phyloP scores from a whole-genome alignment of 164 flowering plant genomes.

The Stephania japonica region DNA sequence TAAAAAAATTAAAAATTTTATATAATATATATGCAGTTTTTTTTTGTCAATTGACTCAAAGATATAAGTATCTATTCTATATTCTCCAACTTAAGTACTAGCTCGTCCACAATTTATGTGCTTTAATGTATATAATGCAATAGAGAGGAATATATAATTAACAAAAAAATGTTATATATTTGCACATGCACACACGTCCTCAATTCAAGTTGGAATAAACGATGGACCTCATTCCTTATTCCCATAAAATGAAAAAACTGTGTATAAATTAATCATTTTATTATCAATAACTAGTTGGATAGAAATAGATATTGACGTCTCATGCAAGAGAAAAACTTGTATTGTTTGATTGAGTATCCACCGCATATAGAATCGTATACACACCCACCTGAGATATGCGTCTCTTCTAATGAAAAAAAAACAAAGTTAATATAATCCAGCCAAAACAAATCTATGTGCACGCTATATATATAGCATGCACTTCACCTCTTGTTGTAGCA shows the following conservation, averaged over 20 bases:
- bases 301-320: constrained; percentile 20
- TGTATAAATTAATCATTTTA: constrained; percentile 9
- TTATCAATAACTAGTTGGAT: neutral
- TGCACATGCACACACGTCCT: constrained; percentile 2
- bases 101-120: constrained; percentile 4
- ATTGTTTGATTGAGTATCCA: constrained; percentile 22
- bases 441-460: constrained; percentile 2
- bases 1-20: neutral
- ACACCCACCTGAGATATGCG: constrained; percentile 20
- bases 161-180: constrained; percentile 10
- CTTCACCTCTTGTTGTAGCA: neutral
- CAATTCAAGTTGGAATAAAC: constrained; percentile 31
- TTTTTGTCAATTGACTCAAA: neutral
- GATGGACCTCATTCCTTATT: constrained; percentile 41
- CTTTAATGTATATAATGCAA: neutral
- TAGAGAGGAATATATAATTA: constrained; percentile 8
- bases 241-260: constrained; percentile 4
- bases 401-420: constrained; percentile 3
- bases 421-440: neutral
- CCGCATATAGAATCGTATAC: constrained; percentile 27
- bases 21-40: constrained; percentile 1
- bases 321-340: constrained; percentile 16
- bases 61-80: constrained; percentile 18
- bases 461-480: neutral
- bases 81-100: neutral